A percentile compares a stretch with the other conserved stretches of the same genome.
Evolutionary conservation across 148 eudicot species (phyloP).

Genomic region (Cornus florida): DNA sequence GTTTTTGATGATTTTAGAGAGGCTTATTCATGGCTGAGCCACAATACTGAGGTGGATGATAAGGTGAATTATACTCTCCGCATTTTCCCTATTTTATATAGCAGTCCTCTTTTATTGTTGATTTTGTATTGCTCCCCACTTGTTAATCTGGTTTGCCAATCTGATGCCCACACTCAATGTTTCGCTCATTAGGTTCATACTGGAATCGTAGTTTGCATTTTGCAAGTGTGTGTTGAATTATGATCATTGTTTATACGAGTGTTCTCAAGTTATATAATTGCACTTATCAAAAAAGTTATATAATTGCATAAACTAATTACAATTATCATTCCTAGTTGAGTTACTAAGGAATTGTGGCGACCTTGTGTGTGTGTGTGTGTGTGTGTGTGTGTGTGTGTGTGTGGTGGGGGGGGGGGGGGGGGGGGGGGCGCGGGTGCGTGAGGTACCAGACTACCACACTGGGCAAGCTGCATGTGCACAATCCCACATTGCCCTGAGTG

Average conservation of each 20-base stretch:
- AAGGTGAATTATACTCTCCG: slow-evolving; percentile 59
- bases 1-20: slow-evolving; percentile 99
- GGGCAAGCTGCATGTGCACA: no score
- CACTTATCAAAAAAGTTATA: neutral
- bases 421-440: no score
- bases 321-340: neutral
- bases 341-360: neutral
- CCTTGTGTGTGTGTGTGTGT: no score
- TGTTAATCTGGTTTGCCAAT: neutral
- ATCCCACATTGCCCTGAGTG: no score
- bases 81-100: neutral
- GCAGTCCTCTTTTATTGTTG: neutral
- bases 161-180: neutral
- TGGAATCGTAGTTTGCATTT: neutral
- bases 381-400: no score
- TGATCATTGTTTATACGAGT: neutral
- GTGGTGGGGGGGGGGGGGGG: no score
- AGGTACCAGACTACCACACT: no score
- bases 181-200: neutral
- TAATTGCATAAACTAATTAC: neutral
- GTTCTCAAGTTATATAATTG: neutral
- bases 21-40: slow-evolving; percentile 95
- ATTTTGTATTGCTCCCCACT: neutral
- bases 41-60: slow-evolving; percentile 96
- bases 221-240: neutral